A percentile compares a stretch with the other conserved stretches of the same genome.
phyloP scores from a whole-genome alignment of 2,329 filamentous ascomycete genomes.

The Phaeosphaeria sp. region DNA sequence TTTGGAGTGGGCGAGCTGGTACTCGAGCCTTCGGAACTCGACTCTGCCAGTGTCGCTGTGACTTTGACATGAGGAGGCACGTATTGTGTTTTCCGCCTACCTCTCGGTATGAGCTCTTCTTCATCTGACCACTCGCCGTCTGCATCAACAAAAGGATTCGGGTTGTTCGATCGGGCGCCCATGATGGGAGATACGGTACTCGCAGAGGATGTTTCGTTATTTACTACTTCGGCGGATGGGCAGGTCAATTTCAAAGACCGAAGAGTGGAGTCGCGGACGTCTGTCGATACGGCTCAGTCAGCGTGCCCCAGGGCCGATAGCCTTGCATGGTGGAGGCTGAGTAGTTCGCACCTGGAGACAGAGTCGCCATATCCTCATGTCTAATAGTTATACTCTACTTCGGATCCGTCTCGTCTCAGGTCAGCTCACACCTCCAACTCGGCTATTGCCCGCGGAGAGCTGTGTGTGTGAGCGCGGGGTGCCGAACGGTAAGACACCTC shows the following conservation, averaged over 20 bases:
- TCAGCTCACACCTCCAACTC: background rate
- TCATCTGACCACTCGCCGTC: constrained; percentile 48
- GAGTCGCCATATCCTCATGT: constrained; percentile 30
- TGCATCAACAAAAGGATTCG: constrained; percentile 39
- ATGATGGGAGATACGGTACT: constrained; percentile 22
- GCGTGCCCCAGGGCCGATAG: constrained; percentile 12
- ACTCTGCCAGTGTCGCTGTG: constrained; percentile 27
- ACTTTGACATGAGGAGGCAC: constrained; percentile 36
- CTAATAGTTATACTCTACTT: constrained; percentile 5
- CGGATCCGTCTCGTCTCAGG: background rate
- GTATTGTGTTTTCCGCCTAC: constrained; percentile 35
- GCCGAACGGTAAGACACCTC: background rate
- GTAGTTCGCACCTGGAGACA: constrained; percentile 31
- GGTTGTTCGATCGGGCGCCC: constrained; percentile 16
- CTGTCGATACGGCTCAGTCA: constrained; percentile 35
- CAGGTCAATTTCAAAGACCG: constrained; percentile 46
- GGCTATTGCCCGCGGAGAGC: background rate
- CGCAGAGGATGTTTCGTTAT: constrained; percentile 26
- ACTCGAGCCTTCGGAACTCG: constrained; percentile 34
- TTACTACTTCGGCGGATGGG: constrained; percentile 44
- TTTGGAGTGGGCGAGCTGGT: constrained; percentile 24
- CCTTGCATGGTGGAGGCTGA: constrained; percentile 4
- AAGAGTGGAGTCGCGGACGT: constrained; percentile 46
- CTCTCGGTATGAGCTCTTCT: constrained; percentile 44
- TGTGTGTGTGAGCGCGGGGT: background rate